Evolutionary conservation across 257 asterid species (phyloP).

Genomic region (Rauvolfia tetraphylla): DNA sequence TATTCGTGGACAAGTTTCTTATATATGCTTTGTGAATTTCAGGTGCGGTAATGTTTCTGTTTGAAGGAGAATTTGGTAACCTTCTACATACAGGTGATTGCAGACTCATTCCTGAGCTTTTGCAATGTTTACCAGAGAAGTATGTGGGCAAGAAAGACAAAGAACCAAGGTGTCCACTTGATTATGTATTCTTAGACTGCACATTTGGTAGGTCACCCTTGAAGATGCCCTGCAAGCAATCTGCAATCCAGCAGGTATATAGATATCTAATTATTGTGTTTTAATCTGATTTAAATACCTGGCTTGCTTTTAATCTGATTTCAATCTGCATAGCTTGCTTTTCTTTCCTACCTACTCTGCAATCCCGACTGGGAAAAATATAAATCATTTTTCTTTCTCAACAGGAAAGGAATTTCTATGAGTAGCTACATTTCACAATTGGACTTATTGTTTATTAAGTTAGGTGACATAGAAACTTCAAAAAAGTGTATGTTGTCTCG

Average conservation of each 20-base stretch:
- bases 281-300: not conserved
- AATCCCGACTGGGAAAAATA: not conserved
- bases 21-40: slow-evolving; percentile 30
- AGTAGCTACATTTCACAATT: not conserved
- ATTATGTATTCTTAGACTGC: slow-evolving; percentile 81
- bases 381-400: not conserved
- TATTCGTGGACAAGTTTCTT: not conserved
- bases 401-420: not conserved
- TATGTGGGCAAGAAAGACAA: slow-evolving; percentile 52
- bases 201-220: slow-evolving; percentile 66
- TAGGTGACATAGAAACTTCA: too few relatives aligned
- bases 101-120: slow-evolving; percentile 75
- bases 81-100: slow-evolving; percentile 94
- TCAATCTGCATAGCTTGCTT: slow-evolving; percentile 9
- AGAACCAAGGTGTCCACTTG: slow-evolving; percentile 55
- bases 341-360: not conserved
- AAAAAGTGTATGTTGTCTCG: too few relatives aligned
- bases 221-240: slow-evolving; percentile 59
- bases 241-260: slow-evolving; percentile 70
- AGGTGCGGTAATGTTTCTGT: slow-evolving; percentile 85
- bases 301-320: too few relatives aligned
- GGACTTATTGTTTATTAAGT: too few relatives aligned
- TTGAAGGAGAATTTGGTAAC: slow-evolving; percentile 84
- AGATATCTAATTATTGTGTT: slow-evolving; percentile 17
- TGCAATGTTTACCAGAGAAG: slow-evolving; percentile 73